Conservation (phyloP, 2,329 filamentous ascomycete genomes). For the Phaeomoniella chlamydospora region DNA sequence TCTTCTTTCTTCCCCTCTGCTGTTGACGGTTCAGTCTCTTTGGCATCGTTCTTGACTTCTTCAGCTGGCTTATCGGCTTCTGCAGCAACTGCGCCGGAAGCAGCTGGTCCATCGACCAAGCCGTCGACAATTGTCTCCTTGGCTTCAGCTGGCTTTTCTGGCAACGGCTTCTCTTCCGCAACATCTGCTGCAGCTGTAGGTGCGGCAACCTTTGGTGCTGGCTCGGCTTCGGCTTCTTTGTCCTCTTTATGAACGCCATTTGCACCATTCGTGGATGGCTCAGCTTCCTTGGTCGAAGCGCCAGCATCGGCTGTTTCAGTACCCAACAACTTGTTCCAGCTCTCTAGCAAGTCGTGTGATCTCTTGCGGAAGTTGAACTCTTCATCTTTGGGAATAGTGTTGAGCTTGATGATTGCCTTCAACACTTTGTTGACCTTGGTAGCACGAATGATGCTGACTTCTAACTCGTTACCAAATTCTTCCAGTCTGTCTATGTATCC, state of each 20-base stretch:
- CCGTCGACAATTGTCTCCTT: background rate
- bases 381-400: constrained; percentile 72
- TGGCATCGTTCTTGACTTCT: constrained; percentile 1
- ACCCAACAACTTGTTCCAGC: constrained; percentile 77
- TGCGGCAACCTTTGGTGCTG: constrained; percentile 15
- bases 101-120: constrained; percentile 1
- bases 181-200: constrained; percentile 9
- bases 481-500: constrained; percentile 56
- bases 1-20: background rate
- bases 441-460: constrained; percentile 71
- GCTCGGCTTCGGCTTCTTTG: constrained; percentile 16
- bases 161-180: constrained; percentile 10
- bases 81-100: constrained; percentile 1
- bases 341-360: constrained; percentile 63
- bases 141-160: constrained; percentile 7
- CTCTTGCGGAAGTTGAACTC: constrained; percentile 81
- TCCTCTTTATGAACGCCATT: constrained; percentile 20
- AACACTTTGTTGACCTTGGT: constrained; percentile 99
- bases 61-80: constrained; percentile 4
- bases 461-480: constrained; percentile 55
- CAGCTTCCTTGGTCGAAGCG: constrained; percentile 19
- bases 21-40: background rate
- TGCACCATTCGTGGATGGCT: constrained; percentile 15
- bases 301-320: constrained; percentile 33
- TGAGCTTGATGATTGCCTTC: constrained; percentile 82